Evolutionary conservation across 768 basidiomycete genomes (phyloP).

Genomic region (Kwoniella dejecticola): DNA sequence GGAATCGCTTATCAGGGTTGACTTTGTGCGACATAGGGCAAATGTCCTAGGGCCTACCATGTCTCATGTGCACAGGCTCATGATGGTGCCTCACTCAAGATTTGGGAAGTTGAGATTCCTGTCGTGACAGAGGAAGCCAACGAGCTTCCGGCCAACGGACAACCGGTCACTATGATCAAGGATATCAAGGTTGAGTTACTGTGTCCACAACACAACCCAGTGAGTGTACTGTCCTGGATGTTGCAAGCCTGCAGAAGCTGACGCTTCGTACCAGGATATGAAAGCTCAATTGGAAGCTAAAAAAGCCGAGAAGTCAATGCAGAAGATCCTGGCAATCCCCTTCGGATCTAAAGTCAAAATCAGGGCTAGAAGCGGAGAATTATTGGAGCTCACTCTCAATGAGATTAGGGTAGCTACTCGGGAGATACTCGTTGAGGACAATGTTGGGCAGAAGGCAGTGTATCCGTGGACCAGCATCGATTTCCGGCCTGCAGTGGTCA

Average conservation of each 20-base stretch:
- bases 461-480: slow-evolving; percentile 32
- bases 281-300: slow-evolving; percentile 73
- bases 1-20: not conserved
- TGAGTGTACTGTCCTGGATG: no score
- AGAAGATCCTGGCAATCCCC: slow-evolving; percentile 70
- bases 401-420: not conserved
- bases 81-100: slow-evolving; percentile 33
- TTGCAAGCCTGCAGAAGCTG: no score
- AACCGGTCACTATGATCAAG: slow-evolving; percentile 60
- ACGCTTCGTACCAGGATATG: slow-evolving; percentile 68
- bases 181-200: slow-evolving; percentile 72
- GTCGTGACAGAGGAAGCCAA: slow-evolving; percentile 30
- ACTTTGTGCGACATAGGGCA: slow-evolving; percentile 60
- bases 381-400: slow-evolving; percentile 1
- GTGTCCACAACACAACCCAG: slow-evolving; percentile 88
- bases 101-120: slow-evolving; percentile 44
- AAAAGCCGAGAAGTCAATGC: slow-evolving; percentile 72
- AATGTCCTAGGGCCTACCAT: slow-evolving; percentile 90
- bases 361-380: slow-evolving; percentile 58
- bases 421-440: slow-evolving; percentile 25
- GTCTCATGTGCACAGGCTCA: slow-evolving; percentile 80
- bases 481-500: slow-evolving; percentile 28
- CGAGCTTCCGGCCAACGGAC: slow-evolving; percentile 22
- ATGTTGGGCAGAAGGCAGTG: slow-evolving; percentile 17
- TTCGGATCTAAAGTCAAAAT: slow-evolving; percentile 78